Evolutionary conservation across 306 rosid species (phyloP).

Genomic region (Fragaria iinumae): DNA sequence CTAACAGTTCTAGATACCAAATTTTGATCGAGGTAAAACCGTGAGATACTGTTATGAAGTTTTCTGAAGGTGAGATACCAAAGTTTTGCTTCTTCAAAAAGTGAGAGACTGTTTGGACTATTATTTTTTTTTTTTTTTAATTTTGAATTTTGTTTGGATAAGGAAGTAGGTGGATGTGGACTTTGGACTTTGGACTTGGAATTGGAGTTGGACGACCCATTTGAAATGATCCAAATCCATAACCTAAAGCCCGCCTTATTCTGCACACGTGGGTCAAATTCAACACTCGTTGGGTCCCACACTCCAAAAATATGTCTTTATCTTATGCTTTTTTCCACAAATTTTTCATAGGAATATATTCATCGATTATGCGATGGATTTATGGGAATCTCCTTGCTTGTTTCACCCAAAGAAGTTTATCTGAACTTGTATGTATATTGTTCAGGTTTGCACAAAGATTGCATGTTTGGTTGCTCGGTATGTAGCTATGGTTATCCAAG

Average conservation of each 20-base stretch:
- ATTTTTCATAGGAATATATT: neutral
- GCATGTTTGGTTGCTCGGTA: too few species aligned
- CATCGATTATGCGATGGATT: neutral
- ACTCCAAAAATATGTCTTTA: neutral
- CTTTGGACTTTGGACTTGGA: neutral
- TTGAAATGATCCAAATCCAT: neutral
- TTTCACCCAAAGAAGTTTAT: neutral
- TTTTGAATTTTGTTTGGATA: neutral
- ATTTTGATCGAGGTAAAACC: too few species aligned
- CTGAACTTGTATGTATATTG: too few species aligned
- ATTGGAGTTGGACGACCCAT: neutral
- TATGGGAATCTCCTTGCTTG: neutral
- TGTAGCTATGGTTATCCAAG: too few species aligned
- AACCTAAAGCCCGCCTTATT: too few species aligned
- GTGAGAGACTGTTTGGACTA: too few species aligned
- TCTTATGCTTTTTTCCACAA: neutral
- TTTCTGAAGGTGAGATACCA: too few species aligned
- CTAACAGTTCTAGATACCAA: too few species aligned
- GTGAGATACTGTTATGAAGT: too few species aligned
- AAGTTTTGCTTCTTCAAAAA: too few species aligned
- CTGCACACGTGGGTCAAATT: neutral
- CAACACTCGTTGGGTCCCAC: neutral
- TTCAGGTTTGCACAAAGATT: too few species aligned
- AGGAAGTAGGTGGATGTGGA: conserved; percentile 2
- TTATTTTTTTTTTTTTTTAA: neutral